Conservation (phyloP, 1,284 basidiomycete species). For the Coriolopsis trogii region DNA sequence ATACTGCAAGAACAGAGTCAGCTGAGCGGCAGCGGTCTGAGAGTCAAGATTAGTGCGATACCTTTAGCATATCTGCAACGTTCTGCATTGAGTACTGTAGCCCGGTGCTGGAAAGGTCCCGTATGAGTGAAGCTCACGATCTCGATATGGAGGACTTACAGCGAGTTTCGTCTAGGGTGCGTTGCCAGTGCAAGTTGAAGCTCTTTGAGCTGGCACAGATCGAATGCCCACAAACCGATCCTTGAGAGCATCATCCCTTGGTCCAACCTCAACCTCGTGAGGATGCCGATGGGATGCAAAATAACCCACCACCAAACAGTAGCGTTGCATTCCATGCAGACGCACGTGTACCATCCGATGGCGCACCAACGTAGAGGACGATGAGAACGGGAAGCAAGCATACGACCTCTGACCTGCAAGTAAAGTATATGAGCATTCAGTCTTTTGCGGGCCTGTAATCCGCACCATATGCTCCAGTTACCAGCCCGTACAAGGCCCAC, state of each 20-base stretch:
- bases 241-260: conserved; percentile 50
- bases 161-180: conserved; percentile 45
- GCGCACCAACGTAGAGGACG: conserved; percentile 39
- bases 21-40: not conserved
- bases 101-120: conserved; percentile 16
- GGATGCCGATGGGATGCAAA: too few species aligned
- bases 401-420: conserved; percentile 41
- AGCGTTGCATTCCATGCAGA: conserved; percentile 39
- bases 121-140: not conserved
- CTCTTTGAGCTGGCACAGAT: conserved; percentile 51
- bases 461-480: conserved; percentile 49
- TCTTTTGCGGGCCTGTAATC: not conserved
- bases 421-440: too few species aligned
- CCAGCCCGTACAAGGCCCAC: conserved; percentile 52
- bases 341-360: conserved; percentile 23
- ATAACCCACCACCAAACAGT: conserved; percentile 41
- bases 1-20: conserved; percentile 18
- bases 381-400: conserved; percentile 44
- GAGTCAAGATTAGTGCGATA: not conserved
- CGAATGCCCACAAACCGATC: conserved; percentile 55
- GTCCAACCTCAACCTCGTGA: too few species aligned
- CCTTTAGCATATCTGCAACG: conserved; percentile 32
- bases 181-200: conserved; percentile 44
- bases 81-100: conserved; percentile 33
- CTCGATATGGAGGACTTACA: conserved; percentile 24